phyloP scores from a whole-genome alignment of 768 basidiomycete species.

The Clitopilus passeckerianus region DNA sequence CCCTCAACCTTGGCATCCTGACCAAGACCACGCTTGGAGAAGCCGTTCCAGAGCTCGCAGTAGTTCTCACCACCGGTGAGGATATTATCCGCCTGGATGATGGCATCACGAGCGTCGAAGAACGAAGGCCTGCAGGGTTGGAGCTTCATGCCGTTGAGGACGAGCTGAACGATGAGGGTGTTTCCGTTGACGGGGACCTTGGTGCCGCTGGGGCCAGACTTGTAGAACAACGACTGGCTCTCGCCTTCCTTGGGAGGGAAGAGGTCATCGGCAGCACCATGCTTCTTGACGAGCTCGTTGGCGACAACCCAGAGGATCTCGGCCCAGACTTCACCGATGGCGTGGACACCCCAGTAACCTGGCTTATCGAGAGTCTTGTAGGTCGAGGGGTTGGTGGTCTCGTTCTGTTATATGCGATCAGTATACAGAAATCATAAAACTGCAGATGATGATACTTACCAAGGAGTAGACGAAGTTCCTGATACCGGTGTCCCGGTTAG shows the following conservation, averaged over 20 bases:
- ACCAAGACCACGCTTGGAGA: constrained; percentile 79
- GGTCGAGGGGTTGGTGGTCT: constrained; percentile 77
- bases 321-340: constrained; percentile 95
- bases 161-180: constrained; percentile 77
- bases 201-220: constrained; percentile 2
- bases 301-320: constrained; percentile 81
- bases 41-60: constrained; percentile 84
- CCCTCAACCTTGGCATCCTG: constrained; percentile 69
- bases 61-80: constrained; percentile 92
- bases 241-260: constrained; percentile 69
- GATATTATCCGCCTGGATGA: constrained; percentile 85
- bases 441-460: constrained; percentile 23
- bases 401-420: constrained; percentile 31
- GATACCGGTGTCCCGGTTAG: constrained; percentile 72
- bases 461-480: constrained; percentile 85
- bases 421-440: neutral
- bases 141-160: constrained; percentile 91
- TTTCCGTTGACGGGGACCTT: constrained; percentile 90
- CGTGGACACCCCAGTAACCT: constrained; percentile 91
- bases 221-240: neutral
- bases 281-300: constrained; percentile 70
- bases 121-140: constrained; percentile 89
- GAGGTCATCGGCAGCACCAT: constrained; percentile 74
- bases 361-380: constrained; percentile 95
- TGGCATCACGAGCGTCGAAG: constrained; percentile 87